Evolutionary conservation across 1,139 yeast genomes (phyloP).

Genomic region (Blastobotrys persicus): DNA sequence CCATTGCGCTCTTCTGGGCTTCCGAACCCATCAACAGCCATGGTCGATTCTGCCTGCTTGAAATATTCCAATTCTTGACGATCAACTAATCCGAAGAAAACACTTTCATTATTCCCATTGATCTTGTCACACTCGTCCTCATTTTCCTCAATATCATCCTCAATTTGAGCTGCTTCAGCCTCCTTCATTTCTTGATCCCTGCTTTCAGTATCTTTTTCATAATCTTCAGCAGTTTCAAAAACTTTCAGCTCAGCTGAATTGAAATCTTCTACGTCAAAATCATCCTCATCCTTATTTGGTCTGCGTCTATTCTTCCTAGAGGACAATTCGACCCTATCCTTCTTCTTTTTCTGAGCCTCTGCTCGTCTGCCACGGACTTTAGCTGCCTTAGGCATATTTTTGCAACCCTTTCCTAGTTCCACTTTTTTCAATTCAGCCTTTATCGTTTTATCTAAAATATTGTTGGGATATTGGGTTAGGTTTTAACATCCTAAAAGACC

Average conservation of each 20-base stretch:
- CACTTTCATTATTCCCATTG: conserved; percentile 9
- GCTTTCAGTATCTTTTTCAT: conserved; percentile 9
- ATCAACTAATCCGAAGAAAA: conserved; percentile 85
- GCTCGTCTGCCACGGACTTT: conserved; percentile 21
- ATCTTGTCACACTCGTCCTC: conserved; percentile 2
- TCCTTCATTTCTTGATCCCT: conserved; percentile 8
- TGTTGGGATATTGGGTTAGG: conserved; percentile 6
- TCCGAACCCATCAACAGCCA: conserved; percentile 78
- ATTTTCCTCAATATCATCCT: conserved; percentile 14
- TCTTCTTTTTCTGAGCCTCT: conserved; percentile 16
- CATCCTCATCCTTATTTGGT: conserved; percentile 8
- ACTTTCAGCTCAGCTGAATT: conserved; percentile 15
- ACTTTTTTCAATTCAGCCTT: not conserved
- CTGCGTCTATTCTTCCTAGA: not conserved
- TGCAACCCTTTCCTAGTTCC: too few species aligned
- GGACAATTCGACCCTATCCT: conserved; percentile 9
- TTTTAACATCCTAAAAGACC: not conserved
- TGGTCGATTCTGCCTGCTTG: conserved; percentile 85
- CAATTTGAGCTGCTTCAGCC: conserved; percentile 2
- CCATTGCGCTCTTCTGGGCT: conserved; percentile 67
- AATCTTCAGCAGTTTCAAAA: conserved; percentile 13
- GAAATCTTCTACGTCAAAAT: conserved; percentile 10
- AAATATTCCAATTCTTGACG: conserved; percentile 83
- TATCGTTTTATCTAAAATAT: not conserved
- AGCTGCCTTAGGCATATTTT: conserved; percentile 9